Evolutionary conservation across 306 rosid species (phyloP).

Genomic region (Vigna hirtella): DNA sequence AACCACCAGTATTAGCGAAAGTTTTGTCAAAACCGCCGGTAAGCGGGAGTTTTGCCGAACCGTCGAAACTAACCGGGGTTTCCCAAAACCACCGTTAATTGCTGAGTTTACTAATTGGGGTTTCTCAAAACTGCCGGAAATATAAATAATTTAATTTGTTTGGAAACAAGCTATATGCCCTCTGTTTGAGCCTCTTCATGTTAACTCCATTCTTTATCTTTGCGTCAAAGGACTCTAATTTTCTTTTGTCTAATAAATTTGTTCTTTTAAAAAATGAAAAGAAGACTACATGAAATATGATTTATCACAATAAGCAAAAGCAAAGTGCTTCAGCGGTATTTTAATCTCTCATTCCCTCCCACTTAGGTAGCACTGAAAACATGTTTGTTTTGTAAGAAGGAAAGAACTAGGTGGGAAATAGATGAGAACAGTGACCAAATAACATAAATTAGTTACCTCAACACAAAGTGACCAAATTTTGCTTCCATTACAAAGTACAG

Average conservation of each 20-base stretch:
- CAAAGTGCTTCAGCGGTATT: constrained; percentile 7
- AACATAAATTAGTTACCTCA: too few species aligned
- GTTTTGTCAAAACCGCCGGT: too few species aligned
- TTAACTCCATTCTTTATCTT: constrained; percentile 21
- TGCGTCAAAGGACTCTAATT: constrained; percentile 2
- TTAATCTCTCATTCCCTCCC: constrained; percentile 14
- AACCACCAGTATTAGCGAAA: too few species aligned
- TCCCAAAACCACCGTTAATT: too few species aligned
- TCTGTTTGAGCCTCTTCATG: constrained; percentile 25
- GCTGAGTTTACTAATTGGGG: too few species aligned
- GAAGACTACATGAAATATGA: constrained; percentile 13
- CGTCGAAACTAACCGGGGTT: accelerated
- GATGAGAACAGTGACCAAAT: too few species aligned
- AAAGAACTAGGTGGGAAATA: too few species aligned
- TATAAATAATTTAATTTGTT: not conserved
- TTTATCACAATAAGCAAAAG: constrained; percentile 33
- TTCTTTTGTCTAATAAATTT: not conserved
- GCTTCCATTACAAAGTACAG: constrained; percentile 2
- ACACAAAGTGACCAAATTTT: not conserved
- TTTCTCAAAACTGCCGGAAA: too few species aligned
- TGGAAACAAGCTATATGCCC: constrained; percentile 7
- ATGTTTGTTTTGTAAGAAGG: not conserved
- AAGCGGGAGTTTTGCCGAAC: too few species aligned
- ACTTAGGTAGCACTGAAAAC: constrained; percentile 22
- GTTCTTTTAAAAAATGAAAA: not conserved